Evolutionary conservation across 305 asterid genomes (phyloP).

Genomic region (Salvia sclarea): DNA sequence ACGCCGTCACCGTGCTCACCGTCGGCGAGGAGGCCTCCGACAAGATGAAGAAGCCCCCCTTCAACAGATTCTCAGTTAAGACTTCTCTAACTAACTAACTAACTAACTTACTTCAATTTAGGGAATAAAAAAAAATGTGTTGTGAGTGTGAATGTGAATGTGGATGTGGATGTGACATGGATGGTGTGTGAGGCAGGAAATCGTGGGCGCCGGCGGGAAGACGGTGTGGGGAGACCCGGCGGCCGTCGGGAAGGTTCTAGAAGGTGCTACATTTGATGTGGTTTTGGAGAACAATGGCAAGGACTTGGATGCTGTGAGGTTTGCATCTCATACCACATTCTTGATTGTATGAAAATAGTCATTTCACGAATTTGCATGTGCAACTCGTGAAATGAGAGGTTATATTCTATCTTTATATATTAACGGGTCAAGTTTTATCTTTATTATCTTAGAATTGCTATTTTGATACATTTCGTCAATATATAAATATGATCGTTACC

Average conservation of each 20-base stretch:
- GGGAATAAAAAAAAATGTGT: too few species aligned
- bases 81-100: not conserved
- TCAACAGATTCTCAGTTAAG: slow-evolving; percentile 87
- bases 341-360: not conserved
- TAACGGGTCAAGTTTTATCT: too few species aligned
- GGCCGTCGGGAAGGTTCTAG: slow-evolving; percentile 70
- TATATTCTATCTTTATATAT: too few species aligned
- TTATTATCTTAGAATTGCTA: too few species aligned
- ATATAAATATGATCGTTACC: slow-evolving; percentile 5
- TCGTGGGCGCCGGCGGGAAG: slow-evolving; percentile 77
- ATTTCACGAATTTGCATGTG: too few species aligned
- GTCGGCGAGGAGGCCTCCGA: slow-evolving; percentile 88
- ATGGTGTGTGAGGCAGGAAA: slow-evolving; percentile 66
- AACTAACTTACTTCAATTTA: too few species aligned
- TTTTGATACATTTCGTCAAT: too few species aligned
- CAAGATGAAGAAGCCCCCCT: slow-evolving; percentile 99
- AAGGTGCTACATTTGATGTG: slow-evolving; percentile 71
- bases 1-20: slow-evolving; percentile 71
- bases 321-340: slow-evolving; percentile 6
- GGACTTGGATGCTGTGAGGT: slow-evolving; percentile 87
- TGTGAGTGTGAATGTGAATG: too few species aligned
- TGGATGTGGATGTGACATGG: slow-evolving; percentile 15
- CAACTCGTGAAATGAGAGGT: too few species aligned
- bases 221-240: slow-evolving; percentile 89
- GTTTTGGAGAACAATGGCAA: slow-evolving; percentile 98